Conservation (phyloP, 2,329 filamentous ascomycete genomes). For the Cadophora gregata region DNA sequence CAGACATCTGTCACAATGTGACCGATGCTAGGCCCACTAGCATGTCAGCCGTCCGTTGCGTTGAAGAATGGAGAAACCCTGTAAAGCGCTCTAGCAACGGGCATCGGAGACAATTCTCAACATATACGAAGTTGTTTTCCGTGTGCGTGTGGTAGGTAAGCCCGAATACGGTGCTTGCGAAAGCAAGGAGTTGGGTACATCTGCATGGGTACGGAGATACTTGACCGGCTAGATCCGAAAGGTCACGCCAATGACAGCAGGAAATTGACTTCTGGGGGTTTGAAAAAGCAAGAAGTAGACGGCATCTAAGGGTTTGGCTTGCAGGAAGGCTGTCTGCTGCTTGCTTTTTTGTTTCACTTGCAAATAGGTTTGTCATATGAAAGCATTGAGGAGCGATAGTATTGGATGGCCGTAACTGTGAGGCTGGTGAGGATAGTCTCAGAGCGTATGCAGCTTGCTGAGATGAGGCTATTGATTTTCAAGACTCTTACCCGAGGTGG, state of each 20-base stretch:
- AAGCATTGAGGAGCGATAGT: neutral
- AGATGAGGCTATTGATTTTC: neutral
- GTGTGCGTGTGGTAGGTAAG: neutral
- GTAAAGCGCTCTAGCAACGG: neutral
- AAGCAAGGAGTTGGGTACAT: too few species aligned
- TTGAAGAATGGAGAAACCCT: conserved; percentile 1
- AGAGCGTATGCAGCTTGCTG: neutral
- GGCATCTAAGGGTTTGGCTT: neutral
- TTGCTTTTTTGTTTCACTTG: conserved; percentile 1
- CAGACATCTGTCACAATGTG: neutral
- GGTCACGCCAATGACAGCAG: neutral
- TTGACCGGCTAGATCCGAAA: neutral
- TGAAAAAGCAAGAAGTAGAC: neutral
- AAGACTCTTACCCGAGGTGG: neutral
- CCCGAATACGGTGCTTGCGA: too few species aligned
- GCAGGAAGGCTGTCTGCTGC: conserved; percentile 4
- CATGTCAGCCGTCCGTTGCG: neutral
- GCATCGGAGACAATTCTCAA: too few species aligned
- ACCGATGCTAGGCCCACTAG: neutral
- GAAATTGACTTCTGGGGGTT: neutral
- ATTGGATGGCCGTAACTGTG: neutral
- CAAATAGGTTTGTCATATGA: neutral
- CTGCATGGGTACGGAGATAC: neutral
- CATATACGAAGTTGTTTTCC: neutral
- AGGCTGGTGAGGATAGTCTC: neutral